These are phyloP conservation scores for Colletotrichum higginsianum DNA, from an alignment of 2,329 filamentous ascomycete species.

Conservation along the genomic window DNA sequence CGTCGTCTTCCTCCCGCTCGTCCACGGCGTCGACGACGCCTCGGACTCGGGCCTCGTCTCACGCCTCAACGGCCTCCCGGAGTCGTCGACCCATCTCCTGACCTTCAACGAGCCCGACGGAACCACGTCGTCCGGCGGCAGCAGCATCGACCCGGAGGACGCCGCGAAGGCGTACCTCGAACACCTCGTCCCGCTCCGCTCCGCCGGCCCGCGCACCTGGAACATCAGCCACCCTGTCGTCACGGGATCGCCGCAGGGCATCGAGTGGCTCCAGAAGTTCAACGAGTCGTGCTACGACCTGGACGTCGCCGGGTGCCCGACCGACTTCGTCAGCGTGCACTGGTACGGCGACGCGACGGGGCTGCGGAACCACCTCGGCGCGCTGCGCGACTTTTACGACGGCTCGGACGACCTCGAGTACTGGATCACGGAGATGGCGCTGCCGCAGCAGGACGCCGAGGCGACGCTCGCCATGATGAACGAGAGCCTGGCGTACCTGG, in stretches of 20 bases:
- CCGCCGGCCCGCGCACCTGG: slow-evolving; percentile 49
- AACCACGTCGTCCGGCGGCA: slow-evolving; percentile 56
- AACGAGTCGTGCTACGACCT: slow-evolving; percentile 58
- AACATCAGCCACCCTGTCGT: slow-evolving; percentile 59
- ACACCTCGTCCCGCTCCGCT: slow-evolving; percentile 52
- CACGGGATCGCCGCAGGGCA: slow-evolving; percentile 55
- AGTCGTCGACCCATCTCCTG: slow-evolving; percentile 56
- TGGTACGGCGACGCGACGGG: slow-evolving; percentile 58
- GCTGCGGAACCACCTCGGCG: slow-evolving; percentile 53
- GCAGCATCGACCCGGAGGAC: slow-evolving; percentile 55
- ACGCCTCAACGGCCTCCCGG: slow-evolving; percentile 49
- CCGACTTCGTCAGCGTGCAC: slow-evolving; percentile 59
- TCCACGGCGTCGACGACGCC: slow-evolving; percentile 55
- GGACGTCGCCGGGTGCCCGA: slow-evolving; percentile 54
- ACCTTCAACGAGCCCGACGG: slow-evolving; percentile 61
- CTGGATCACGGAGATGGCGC: slow-evolving; percentile 59
- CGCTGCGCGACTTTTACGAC: slow-evolving; percentile 56
- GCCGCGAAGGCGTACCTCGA: slow-evolving; percentile 56
- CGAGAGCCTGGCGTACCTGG: slow-evolving; percentile 54
- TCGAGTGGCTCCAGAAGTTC: slow-evolving; percentile 57
- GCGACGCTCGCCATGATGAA: slow-evolving; percentile 58
- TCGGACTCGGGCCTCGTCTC: slow-evolving; percentile 46
- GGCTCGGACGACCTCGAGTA: slow-evolving; percentile 47
- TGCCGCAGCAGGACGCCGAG: slow-evolving; percentile 52
- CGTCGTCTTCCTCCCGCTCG: slow-evolving; percentile 55